These are phyloP conservation scores for Epichloe brachyelytri DNA, from an alignment of 2,329 filamentous ascomycete species.

Conservation along the genomic window DNA sequence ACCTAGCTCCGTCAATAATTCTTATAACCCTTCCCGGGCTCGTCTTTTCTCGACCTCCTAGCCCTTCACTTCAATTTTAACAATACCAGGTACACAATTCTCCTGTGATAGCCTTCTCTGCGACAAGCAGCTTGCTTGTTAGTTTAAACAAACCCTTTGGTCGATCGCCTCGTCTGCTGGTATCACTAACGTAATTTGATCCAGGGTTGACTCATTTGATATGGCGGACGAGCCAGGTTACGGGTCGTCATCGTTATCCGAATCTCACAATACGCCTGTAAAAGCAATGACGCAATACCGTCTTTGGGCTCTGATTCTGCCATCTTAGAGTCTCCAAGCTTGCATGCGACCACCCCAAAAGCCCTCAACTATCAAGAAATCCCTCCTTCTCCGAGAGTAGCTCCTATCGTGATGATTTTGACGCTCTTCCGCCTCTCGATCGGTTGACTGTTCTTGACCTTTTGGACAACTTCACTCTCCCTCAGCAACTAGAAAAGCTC, in stretches of 20 bases:
- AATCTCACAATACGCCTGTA: constrained; percentile 27
- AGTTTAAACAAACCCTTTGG: background rate
- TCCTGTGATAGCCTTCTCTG: background rate
- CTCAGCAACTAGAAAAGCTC: constrained; percentile 81
- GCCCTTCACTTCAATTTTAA: background rate
- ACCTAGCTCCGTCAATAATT: too few species aligned
- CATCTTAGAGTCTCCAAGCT: constrained; percentile 35
- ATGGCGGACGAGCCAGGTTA: constrained; percentile 1
- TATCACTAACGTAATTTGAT: background rate
- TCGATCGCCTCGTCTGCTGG: background rate
- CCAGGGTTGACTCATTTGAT: background rate
- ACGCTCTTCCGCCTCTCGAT: constrained; percentile 76
- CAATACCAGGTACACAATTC: background rate
- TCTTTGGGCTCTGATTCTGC: constrained; percentile 30
- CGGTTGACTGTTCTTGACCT: constrained; percentile 85
- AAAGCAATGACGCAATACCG: constrained; percentile 26
- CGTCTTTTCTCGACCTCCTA: too few species aligned
- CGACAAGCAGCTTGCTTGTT: background rate
- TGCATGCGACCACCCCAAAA: constrained; percentile 35
- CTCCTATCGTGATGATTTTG: constrained; percentile 81
- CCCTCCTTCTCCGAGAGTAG: constrained; percentile 74
- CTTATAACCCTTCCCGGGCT: too few species aligned
- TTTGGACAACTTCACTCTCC: constrained; percentile 83
- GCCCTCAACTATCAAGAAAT: constrained; percentile 55
- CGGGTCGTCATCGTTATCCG: background rate